phyloP scores from a whole-genome alignment of 192 early-diverging fungal genomes.

The Coemansia aciculifera region DNA sequence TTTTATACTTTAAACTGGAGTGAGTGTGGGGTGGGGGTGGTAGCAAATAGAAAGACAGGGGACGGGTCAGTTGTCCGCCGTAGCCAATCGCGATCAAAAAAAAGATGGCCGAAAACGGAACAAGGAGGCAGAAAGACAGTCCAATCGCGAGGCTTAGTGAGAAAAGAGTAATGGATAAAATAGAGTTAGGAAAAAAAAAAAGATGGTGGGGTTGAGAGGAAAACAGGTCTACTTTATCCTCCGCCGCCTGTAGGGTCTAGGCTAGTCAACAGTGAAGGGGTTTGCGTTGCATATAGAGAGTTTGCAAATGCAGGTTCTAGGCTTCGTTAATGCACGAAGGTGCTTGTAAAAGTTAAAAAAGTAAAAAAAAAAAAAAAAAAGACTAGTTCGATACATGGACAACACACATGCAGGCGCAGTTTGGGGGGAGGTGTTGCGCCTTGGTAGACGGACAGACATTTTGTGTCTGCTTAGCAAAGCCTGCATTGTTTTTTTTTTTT shows the following conservation, averaged over 20 bases:
- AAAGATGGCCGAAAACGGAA: not conserved
- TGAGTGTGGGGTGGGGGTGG: not conserved
- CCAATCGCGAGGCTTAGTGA: not conserved
- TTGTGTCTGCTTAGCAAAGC: not conserved
- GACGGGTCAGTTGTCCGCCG: not conserved
- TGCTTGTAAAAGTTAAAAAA: not conserved
- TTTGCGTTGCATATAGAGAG: not conserved
- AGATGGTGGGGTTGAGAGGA: not conserved
- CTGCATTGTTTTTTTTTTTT: not conserved
- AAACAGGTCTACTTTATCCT: constrained; percentile 8
- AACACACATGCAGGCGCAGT: not conserved
- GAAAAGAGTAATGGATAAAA: not conserved
- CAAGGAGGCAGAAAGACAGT: constrained; percentile 2
- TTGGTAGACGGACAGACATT: not conserved
- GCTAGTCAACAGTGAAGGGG: not conserved
- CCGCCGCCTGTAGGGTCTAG: not conserved
- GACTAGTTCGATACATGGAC: not conserved
- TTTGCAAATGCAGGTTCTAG: not conserved
- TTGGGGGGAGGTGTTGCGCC: not conserved
- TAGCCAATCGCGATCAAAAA: not conserved
- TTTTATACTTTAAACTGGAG: not conserved
- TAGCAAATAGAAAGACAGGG: not conserved
- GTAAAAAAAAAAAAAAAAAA: not conserved
- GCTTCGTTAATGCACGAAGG: not conserved
- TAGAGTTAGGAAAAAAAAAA: not conserved